Conservation (phyloP, 177 flowering plant species). For the Tripterygium wilfordii region DNA sequence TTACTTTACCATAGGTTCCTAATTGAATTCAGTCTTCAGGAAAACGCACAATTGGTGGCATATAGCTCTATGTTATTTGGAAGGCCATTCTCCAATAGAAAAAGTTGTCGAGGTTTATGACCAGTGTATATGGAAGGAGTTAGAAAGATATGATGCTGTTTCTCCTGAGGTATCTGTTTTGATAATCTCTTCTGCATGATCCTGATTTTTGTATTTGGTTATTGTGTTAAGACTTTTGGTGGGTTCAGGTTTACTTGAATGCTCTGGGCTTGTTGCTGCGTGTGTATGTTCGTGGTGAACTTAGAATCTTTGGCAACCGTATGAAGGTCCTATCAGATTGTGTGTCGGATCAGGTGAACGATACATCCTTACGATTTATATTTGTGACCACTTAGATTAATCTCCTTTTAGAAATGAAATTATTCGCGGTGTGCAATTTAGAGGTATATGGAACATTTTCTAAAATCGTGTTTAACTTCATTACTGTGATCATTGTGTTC, state of each 20-base stretch:
- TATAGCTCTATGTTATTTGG: slow-evolving; percentile 92
- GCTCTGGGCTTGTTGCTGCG: slow-evolving; percentile 79
- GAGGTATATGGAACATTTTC: no score
- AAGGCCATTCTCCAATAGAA: slow-evolving; percentile 56
- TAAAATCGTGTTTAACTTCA: no score
- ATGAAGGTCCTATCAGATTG: slow-evolving; percentile 40
- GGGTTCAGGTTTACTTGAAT: slow-evolving; percentile 70
- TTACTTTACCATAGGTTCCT: no score
- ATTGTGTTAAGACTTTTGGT: slow-evolving; percentile 5
- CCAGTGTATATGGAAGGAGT: slow-evolving; percentile 65
- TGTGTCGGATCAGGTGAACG: slow-evolving; percentile 61
- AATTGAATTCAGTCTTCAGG: slow-evolving; percentile 44
- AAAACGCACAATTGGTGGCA: slow-evolving; percentile 99
- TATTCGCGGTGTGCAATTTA: no score
- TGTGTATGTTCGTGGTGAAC: slow-evolving; percentile 47
- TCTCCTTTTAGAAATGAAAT: no score
- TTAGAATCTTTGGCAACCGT: slow-evolving; percentile 42
- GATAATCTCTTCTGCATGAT: background rate
- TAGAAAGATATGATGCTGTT: slow-evolving; percentile 60
- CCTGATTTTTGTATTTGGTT: background rate
- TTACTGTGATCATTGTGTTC: no score
- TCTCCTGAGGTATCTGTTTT: slow-evolving; percentile 47
- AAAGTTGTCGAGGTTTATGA: slow-evolving; percentile 71
- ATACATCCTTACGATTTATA: background rate
- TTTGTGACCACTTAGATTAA: no score